phyloP scores from a whole-genome alignment of 768 basidiomycete species.

The Phanerochaete carnosa region DNA sequence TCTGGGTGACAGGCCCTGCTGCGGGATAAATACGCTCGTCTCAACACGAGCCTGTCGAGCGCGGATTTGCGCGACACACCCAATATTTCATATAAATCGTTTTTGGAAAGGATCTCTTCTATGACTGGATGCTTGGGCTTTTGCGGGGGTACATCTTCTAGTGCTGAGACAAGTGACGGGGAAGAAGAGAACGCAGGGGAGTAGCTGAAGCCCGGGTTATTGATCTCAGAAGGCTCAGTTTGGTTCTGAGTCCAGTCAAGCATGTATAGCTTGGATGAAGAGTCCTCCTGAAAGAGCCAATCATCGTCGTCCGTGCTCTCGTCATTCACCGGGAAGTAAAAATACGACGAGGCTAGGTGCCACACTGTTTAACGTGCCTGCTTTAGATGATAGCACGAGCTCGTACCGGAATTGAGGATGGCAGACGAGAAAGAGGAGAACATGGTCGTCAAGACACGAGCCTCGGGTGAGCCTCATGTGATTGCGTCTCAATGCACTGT shows the following conservation, averaged over 20 bases:
- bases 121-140: constrained; percentile 33
- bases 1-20: constrained; percentile 85
- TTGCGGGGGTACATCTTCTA: constrained; percentile 4
- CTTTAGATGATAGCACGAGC: not conserved
- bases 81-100: constrained; percentile 73
- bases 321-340: constrained; percentile 62
- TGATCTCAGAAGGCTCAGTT: constrained; percentile 4
- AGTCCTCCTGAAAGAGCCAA: not conserved
- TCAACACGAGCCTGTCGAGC: constrained; percentile 59
- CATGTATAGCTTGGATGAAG: not conserved
- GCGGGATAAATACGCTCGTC: constrained; percentile 73
- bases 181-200: constrained; percentile 26
- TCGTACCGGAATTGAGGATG: constrained; percentile 8
- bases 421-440: constrained; percentile 25
- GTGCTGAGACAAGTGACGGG: constrained; percentile 16
- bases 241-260: constrained; percentile 6
- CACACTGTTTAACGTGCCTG: not conserved
- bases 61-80: constrained; percentile 50
- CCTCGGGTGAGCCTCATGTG: constrained; percentile 19
- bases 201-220: constrained; percentile 21
- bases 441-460: constrained; percentile 24
- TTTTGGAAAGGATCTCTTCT: constrained; percentile 51
- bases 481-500: constrained; percentile 8
- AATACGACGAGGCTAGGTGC: constrained; percentile 55
- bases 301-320: constrained; percentile 26